phyloP scores from a whole-genome alignment of 805 yeast genomes.

The Cyberlindnera veronae region DNA sequence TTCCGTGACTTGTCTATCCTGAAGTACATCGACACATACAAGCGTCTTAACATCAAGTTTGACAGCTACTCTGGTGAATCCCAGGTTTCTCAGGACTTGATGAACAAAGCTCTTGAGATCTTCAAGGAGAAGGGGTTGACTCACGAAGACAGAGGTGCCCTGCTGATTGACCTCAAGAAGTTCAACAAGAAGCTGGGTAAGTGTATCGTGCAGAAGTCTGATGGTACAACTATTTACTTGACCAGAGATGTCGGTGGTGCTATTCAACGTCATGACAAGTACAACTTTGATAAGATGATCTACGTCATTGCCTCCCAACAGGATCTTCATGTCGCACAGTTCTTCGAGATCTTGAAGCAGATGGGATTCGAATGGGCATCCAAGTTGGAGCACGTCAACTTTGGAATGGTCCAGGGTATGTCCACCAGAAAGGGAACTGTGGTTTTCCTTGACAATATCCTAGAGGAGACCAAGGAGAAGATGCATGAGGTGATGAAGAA shows the following conservation, averaged over 20 bases:
- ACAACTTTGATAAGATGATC: conserved; percentile 90
- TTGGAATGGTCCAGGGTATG: conserved; percentile 99
- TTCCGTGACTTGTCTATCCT: conserved; percentile 90
- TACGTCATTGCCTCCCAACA: conserved; percentile 96
- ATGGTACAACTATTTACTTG: conserved; percentile 90
- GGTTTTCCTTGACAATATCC: conserved; percentile 90
- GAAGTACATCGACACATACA: conserved; percentile 82
- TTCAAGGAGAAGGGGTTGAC: conserved; percentile 69
- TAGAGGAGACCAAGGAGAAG: conserved; percentile 87
- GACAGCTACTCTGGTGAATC: conserved; percentile 96
- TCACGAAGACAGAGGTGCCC: conserved; percentile 88
- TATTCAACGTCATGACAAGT: conserved; percentile 77
- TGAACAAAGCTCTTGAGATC: conserved; percentile 60
- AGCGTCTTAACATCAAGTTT: conserved; percentile 84
- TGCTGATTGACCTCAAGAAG: conserved; percentile 77
- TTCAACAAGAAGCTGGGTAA: conserved; percentile 91
- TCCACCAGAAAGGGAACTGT: conserved; percentile 98
- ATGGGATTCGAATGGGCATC: conserved; percentile 89
- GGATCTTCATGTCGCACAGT: conserved; percentile 90
- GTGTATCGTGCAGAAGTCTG: conserved; percentile 87
- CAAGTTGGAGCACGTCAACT: conserved; percentile 77
- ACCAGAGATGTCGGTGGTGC: conserved; percentile 98
- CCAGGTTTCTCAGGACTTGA: conserved; percentile 72
- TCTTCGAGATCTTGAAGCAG: conserved; percentile 88
- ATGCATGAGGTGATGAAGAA: conserved; percentile 97